A percentile compares a stretch with the other conserved stretches of the same genome.
Evolutionary conservation across 495 filamentous ascomycete species (phyloP).

Genomic region (Daldinia loculata): DNA sequence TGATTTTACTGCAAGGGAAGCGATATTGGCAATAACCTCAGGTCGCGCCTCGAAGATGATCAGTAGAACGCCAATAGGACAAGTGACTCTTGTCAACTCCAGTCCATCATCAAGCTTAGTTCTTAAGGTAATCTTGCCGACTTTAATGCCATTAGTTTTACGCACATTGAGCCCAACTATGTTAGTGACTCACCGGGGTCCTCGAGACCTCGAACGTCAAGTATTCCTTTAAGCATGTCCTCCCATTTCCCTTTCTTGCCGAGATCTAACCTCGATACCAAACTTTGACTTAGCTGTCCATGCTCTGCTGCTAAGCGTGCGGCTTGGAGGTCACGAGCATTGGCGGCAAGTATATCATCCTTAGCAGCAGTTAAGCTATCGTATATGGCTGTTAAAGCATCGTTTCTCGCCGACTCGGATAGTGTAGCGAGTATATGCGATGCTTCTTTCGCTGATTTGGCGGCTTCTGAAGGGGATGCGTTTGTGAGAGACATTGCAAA

Average conservation of each 20-base stretch:
- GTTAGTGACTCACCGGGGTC: conserved; percentile 76
- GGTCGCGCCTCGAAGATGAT: conserved; percentile 98
- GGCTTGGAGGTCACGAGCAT: conserved; percentile 77
- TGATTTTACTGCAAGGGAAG: conserved; percentile 95
- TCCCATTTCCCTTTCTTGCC: conserved; percentile 89
- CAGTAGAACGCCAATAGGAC: conserved; percentile 92
- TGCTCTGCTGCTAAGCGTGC: conserved; percentile 75
- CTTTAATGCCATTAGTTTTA: conserved; percentile 44
- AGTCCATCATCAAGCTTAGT: conserved; percentile 91
- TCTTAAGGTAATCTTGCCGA: conserved; percentile 82
- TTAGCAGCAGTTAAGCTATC: conserved; percentile 70
- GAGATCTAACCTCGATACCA: conserved; percentile 91
- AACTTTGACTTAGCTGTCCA: conserved; percentile 80
- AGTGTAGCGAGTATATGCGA: conserved; percentile 75
- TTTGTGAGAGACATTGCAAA: conserved; percentile 82
- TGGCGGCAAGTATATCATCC: conserved; percentile 82
- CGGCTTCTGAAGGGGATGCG: conserved; percentile 70
- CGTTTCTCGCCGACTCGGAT: conserved; percentile 72
- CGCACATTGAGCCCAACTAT: background rate
- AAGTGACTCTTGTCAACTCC: conserved; percentile 83
- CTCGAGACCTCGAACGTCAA: conserved; percentile 84
- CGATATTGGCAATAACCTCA: conserved; percentile 98
- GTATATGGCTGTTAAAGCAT: conserved; percentile 84
- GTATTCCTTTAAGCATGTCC: conserved; percentile 95
- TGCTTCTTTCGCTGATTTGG: conserved; percentile 72